Percentiles rank a stretch among this genome's conserved stretches.
Evolutionary conservation across 2,329 filamentous ascomycete genomes (phyloP).

Genomic region (Sarocladium brachiariae): DNA sequence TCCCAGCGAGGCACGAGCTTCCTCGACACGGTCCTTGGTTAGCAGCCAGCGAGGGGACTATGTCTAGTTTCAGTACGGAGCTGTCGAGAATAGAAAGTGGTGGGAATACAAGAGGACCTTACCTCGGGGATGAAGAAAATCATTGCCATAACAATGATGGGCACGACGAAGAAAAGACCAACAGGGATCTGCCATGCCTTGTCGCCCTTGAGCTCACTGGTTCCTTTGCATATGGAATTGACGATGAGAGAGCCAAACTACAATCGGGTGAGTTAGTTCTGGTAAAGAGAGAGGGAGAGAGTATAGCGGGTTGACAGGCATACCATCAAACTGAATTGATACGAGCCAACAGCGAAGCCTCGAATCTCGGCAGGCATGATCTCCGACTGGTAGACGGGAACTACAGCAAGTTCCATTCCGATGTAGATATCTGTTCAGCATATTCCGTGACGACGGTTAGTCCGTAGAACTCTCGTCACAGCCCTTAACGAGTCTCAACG

Average conservation of each 20-base stretch:
- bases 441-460: neutral
- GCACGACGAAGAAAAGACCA: conserved; percentile 26
- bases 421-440: conserved; percentile 21
- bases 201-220: conserved; percentile 20
- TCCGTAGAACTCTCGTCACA: too few relatives aligned
- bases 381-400: conserved; percentile 28
- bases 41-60: conserved; percentile 24
- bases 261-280: neutral
- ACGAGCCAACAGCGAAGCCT: conserved; percentile 24
- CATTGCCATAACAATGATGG: conserved; percentile 19
- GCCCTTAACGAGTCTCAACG: neutral
- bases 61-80: conserved; percentile 12
- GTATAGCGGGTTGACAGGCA: conserved; percentile 6
- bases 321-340: conserved; percentile 20
- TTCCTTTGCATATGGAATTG: conserved; percentile 20
- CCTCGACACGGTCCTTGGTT: conserved; percentile 19
- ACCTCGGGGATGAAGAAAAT: conserved; percentile 26
- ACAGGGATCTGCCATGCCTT: conserved; percentile 27
- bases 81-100: too few relatives aligned
- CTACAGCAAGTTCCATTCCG: conserved; percentile 31
- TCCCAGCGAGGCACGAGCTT: conserved; percentile 18
- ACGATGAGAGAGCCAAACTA: conserved; percentile 16
- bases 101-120: conserved; percentile 13
- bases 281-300: neutral
- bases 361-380: conserved; percentile 22